These are phyloP conservation scores for Ascoidea asiatica DNA, from an alignment of 805 yeast genomes.

Conservation along the genomic window DNA sequence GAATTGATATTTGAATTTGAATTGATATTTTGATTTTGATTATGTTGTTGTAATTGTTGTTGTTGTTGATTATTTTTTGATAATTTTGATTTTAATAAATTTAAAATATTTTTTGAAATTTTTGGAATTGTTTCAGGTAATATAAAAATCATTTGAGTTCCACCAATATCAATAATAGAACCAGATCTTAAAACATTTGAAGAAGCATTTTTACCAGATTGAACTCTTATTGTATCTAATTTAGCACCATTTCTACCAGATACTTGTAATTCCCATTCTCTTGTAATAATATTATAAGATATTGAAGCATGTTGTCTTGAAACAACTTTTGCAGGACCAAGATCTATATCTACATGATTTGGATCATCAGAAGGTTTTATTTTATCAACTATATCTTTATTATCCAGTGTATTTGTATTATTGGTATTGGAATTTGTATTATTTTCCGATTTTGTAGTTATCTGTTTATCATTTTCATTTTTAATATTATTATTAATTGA, in stretches of 20 bases:
- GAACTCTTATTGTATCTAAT: constrained; percentile 49
- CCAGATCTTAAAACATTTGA: constrained; percentile 62
- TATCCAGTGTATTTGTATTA: constrained; percentile 12
- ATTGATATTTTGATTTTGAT: not conserved
- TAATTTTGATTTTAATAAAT: constrained; percentile 19
- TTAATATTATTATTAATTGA: constrained; percentile 12
- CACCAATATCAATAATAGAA: constrained; percentile 88
- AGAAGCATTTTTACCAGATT: constrained; percentile 26
- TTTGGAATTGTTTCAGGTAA: constrained; percentile 80
- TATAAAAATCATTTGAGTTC: constrained; percentile 98
- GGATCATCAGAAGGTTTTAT: constrained; percentile 8
- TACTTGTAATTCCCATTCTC: constrained; percentile 79
- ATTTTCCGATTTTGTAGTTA: not conserved
- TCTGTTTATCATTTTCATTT: constrained; percentile 1
- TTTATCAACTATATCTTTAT: not conserved
- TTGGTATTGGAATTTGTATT: constrained; percentile 7
- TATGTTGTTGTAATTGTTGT: constrained; percentile 4
- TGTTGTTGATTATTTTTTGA: constrained; percentile 15
- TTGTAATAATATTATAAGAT: constrained; percentile 54
- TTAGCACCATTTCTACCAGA: constrained; percentile 90
- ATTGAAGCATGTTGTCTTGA: constrained; percentile 83
- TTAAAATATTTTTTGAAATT: constrained; percentile 29
- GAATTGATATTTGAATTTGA: not conserved
- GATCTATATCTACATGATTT: constrained; percentile 55
- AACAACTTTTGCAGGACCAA: constrained; percentile 97